These are phyloP conservation scores for Zanthoxylum bungeanum DNA, from an alignment of 345 rosid genomes.

Conservation along the genomic window DNA sequence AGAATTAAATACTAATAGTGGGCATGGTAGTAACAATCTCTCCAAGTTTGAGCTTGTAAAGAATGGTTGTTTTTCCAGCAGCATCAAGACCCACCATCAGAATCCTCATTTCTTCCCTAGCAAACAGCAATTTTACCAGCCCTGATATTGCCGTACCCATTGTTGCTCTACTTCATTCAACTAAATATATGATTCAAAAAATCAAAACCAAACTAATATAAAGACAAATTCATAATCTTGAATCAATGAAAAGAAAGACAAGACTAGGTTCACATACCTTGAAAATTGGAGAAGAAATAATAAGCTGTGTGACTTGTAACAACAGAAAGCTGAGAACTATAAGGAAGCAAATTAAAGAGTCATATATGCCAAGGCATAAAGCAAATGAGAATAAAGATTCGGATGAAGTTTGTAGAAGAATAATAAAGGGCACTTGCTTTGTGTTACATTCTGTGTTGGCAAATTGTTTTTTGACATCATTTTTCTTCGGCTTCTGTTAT, in stretches of 20 bases:
- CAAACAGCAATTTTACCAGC: conserved; percentile 42
- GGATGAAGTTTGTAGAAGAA: conserved; percentile 15
- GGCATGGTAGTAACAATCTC: conserved; percentile 74
- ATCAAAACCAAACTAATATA: background rate
- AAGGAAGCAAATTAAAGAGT: background rate
- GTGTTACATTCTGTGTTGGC: conserved; percentile 13
- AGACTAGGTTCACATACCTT: conserved; percentile 7
- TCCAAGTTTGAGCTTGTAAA: conserved; percentile 73
- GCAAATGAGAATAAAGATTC: conserved; percentile 33
- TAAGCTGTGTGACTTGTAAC: background rate
- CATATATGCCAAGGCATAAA: conserved; percentile 10
- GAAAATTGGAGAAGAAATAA: background rate
- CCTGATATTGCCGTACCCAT: conserved; percentile 59
- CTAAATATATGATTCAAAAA: background rate
- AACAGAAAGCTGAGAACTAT: background rate
- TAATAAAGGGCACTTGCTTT: conserved; percentile 29
- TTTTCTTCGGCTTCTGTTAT: background rate
- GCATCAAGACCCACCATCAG: conserved; percentile 83
- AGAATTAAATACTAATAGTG: conserved; percentile 49
- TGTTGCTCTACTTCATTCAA: conserved; percentile 4
- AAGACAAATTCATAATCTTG: background rate
- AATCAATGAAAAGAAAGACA: background rate
- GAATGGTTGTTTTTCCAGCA: conserved; percentile 75
- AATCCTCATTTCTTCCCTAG: conserved; percentile 70
- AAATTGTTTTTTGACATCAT: background rate